Conservation (phyloP, 768 basidiomycete genomes). For the Chalciporus chontae region DNA sequence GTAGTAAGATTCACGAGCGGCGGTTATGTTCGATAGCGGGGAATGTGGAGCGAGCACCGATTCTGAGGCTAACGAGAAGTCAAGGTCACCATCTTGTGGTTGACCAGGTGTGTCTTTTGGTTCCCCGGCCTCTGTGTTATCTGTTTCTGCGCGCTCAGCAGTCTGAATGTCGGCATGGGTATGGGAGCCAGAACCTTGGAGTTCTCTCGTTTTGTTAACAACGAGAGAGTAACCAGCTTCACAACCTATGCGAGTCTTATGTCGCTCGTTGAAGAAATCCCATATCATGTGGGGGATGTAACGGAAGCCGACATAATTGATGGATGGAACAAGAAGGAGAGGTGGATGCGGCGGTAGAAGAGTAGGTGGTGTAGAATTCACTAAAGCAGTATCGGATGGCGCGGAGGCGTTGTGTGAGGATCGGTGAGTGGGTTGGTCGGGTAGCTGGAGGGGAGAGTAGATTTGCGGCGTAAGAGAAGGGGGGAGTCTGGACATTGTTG, state of each 20-base stretch:
- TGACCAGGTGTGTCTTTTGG: not conserved
- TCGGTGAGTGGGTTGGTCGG: no score
- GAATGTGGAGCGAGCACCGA: conserved; percentile 64
- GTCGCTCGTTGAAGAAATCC: conserved; percentile 88
- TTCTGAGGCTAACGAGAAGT: conserved; percentile 70
- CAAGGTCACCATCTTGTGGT: conserved; percentile 53
- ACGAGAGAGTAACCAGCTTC: conserved; percentile 79
- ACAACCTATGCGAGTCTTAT: conserved; percentile 75
- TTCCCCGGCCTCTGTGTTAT: conserved; percentile 5
- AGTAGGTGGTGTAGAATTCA: conserved; percentile 47
- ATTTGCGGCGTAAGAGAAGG: conserved; percentile 32
- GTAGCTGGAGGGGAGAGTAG: conserved; percentile 32
- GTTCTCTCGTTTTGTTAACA: conserved; percentile 55
- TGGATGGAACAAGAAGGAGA: conserved; percentile 70
- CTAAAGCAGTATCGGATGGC: conserved; percentile 20
- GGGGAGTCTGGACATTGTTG: conserved; percentile 37
- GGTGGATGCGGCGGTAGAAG: conserved; percentile 73
- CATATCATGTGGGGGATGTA: conserved; percentile 88
- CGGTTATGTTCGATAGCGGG: conserved; percentile 56
- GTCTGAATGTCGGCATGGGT: conserved; percentile 18
- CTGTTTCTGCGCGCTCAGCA: conserved; percentile 1
- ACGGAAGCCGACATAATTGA: conserved; percentile 73
- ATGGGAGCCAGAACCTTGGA: conserved; percentile 37
- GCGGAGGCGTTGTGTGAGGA: conserved; percentile 14
- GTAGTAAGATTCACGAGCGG: conserved; percentile 76